Base-by-base conservation (phyloP, 2,329 filamentous ascomycete species). In the Hortaea sp. region DNA sequence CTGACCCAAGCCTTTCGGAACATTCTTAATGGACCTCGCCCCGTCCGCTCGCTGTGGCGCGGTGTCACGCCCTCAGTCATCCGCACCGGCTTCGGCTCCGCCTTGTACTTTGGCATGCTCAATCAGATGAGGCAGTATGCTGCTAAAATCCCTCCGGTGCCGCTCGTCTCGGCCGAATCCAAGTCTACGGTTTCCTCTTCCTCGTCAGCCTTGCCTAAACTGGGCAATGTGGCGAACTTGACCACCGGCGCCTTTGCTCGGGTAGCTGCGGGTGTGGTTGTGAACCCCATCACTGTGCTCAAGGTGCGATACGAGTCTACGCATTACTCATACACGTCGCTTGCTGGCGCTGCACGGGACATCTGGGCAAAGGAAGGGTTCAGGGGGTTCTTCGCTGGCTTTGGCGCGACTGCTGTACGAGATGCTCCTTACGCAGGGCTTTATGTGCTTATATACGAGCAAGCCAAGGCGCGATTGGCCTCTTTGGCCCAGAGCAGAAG, bases 371-470 rank as follows among this genome's bases (percentile, higher is more conserved):
- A 72, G 0, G 82, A 90, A 55, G 89, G 92, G 0, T 46, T 85
- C 3, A 78, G 82, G 29, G 92, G 90, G 0, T 94, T 98, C 67
- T 97, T 97, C 60, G 80, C 85, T 0, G 92, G 92, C 1, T 95
- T 94, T 60, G 92, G 92, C 38, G 92, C 90, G 1, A 98, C 92
- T 0, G 88, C 92, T 0, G 79, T 94, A 29, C 78, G 92, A 40
- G 92, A 98, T 66, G 92, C 89, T n/a, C 92, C 92, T 0, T 97
- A 97, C 63, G 92, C 92, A 0, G 92, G 92, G 0, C 73, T 95
- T 11, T 98, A 98, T 61, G 88, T 98, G 1, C 71, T 95, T 6
- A 85, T 95, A 57, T 98, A 98, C 67, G 92, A 98, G 69, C 78
- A 86, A 60, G 75, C 81, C 47, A 94, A 94, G 67, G 77, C 73